Base-by-base conservation (phyloP, 176 grass and related monocot species). In the Musa schizocarpa region DNA sequence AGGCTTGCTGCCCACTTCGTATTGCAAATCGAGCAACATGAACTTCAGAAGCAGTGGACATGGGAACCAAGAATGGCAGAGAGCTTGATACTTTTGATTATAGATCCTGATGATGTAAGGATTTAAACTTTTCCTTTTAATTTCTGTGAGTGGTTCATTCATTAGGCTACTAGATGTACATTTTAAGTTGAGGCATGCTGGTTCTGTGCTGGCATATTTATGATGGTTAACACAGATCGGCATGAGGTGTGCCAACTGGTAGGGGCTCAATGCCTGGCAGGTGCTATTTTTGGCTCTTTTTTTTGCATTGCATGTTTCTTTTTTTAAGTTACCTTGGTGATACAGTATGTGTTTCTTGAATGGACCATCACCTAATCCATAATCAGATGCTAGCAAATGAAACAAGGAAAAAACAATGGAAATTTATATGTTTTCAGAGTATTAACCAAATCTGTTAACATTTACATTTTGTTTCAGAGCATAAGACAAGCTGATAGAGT, bases 1-100 rank as follows among this genome's bases (percentile, higher is more conserved):
- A 97, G 94, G 79, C 85, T 93, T 75, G 73, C 86, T 22, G 74
- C 82, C 63, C 88, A 93, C 79, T 80, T 88, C 80, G 80, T 98
- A 78, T 88, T 83, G 77, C 88, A 98, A 89, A 65, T 93, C 73
- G 90, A 93, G 83, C 80, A 80, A 77, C 27, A 54, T 22, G 88
- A 84, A 65, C 88, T 98, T 81, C 90, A 91, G 70, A 98, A 86
- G 80, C 94, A 93, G 79, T 98, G 94, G 94, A 82, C 63, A 67
- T 98, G 94, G 94, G 84, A 86, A 78, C 84, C 90, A 63, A 86
- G 80, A 81, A 98, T 98, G 94, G 80, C 86, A 63, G 94, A 98
- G 80, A 91, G 94, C 80, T 91, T 98, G 86, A 81, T 98, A 79
- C 86, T 98, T 63, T 57, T 79, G 26, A 86, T 98, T 76, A 79